Conservation (phyloP, 495 filamentous ascomycete species). For the Rostrohypoxylon terebratum region DNA sequence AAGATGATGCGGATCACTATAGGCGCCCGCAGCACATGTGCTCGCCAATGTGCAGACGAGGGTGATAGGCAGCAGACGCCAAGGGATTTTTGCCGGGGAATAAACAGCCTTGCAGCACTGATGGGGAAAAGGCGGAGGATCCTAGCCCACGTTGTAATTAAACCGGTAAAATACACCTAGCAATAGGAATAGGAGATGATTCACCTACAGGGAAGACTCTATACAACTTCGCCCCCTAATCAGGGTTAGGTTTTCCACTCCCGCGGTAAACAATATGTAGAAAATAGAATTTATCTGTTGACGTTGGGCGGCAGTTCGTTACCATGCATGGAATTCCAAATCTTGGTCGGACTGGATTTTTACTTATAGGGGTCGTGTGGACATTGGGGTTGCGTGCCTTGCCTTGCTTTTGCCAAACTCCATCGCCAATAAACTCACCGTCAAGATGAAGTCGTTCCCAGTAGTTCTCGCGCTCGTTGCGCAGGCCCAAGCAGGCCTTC, state of each 20-base stretch:
- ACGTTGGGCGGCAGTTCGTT: slow-evolving; percentile 20
- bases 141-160: slow-evolving; percentile 36
- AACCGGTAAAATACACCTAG: slow-evolving; percentile 45
- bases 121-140: slow-evolving; percentile 27
- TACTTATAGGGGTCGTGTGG: slow-evolving; percentile 44
- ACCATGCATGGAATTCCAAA: slow-evolving; percentile 16
- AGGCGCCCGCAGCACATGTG: slow-evolving; percentile 27
- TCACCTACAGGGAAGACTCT: slow-evolving; percentile 16
- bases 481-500: slow-evolving; percentile 56
- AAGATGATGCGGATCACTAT: slow-evolving; percentile 8
- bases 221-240: slow-evolving; percentile 12
- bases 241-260: slow-evolving; percentile 22
- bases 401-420: slow-evolving; percentile 35
- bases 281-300: slow-evolving; percentile 20
- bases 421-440: slow-evolving; percentile 26
- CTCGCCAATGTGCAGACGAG: slow-evolving; percentile 20
- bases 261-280: slow-evolving; percentile 19
- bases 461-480: slow-evolving; percentile 53
- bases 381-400: slow-evolving; percentile 16
- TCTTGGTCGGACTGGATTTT: slow-evolving; percentile 4
- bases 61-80: not conserved
- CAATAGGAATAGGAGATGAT: slow-evolving; percentile 28
- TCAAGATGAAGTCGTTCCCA: slow-evolving; percentile 60
- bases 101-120: slow-evolving; percentile 21
- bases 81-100: slow-evolving; percentile 40